Evolutionary conservation across 1,284 basidiomycete species (phyloP).

Genomic region (Malassezia caprae): DNA sequence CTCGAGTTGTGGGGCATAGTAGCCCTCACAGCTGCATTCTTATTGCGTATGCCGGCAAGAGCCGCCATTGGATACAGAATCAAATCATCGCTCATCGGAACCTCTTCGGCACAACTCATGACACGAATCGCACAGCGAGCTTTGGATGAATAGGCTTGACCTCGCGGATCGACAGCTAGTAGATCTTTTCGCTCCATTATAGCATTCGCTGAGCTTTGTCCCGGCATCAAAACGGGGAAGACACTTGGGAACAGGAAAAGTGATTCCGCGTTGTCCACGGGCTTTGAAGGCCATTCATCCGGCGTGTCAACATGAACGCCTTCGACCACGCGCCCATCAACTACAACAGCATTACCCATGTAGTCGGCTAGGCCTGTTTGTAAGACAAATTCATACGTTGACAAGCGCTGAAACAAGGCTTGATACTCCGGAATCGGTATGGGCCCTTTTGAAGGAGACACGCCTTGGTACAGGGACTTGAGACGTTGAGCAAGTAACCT

Average conservation of each 20-base stretch:
- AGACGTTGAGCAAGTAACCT: slow-evolving; percentile 10
- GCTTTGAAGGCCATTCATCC: background rate
- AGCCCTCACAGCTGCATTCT: background rate
- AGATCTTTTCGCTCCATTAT: background rate
- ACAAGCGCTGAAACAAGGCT: slow-evolving; percentile 15
- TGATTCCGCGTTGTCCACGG: background rate
- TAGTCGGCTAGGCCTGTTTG: slow-evolving; percentile 15
- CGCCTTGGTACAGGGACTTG: background rate
- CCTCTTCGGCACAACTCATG: background rate
- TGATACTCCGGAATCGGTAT: slow-evolving; percentile 13
- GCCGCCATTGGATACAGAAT: slow-evolving; percentile 1
- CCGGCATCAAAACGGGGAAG: slow-evolving; percentile 5
- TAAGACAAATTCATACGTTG: slow-evolving; percentile 15
- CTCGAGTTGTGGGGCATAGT: background rate
- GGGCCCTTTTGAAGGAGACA: background rate
- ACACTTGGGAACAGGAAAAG: background rate
- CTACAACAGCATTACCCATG: slow-evolving; percentile 12
- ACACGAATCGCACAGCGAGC: background rate
- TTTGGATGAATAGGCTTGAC: background rate
- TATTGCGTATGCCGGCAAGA: background rate
- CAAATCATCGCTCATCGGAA: slow-evolving; percentile 1
- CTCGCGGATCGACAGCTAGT: background rate
- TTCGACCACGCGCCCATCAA: background rate
- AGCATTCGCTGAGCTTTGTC: background rate
- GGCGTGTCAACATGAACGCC: background rate